Base-by-base conservation (phyloP, 2,329 filamentous ascomycete species). In the Trichoderma harzianum region DNA sequence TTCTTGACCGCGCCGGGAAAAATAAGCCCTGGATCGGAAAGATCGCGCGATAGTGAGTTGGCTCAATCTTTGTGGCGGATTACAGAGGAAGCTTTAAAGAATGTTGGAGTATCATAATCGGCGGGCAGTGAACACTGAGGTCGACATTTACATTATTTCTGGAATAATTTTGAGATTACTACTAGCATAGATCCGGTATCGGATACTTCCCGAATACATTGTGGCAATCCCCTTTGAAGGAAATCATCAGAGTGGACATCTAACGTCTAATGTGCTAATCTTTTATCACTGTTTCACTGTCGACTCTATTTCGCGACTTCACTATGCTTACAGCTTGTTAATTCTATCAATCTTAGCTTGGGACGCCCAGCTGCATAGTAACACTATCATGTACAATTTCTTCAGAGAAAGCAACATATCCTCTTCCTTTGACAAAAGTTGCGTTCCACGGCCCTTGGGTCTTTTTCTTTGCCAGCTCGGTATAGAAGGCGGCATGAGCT, bases 401-500 rank as follows among this genome's bases (percentile, higher is more conserved):
- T 3, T 65, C 62, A 24, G 43, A 34, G 16, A 65, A 65, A 1
- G 12, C 28, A 51, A 51, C 43, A 34, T 65, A 65, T 21, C 62
- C 62, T 53, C 21, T n/a, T 2, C n/a, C 28, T 18, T 65, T 53
- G 8, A 65, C 62, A 24, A 65, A 65, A 1, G 43, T 65, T 47
- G 62, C 62, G 28, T 65, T 65, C 62, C 62, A 65, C 32, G 62
- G 62, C 10, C 62, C 62, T 47, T 65, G 62, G 14, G 28, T 1
- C 8, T 65, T 18, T 14, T 12, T 8, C 7, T 51, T 28, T 34
- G 43, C 28, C n/a, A 65, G 18, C 12, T 53, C 26, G 2, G n/a
- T 65, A 18, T 53, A 53, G 7, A 82, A 77, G 5, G 82, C 76
- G 1, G 73, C 83, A 76, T 84, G 82, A 0, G 83, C 83, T n/a